A percentile compares a stretch with the other conserved stretches of the same genome.
phyloP scores from a whole-genome alignment of 2,329 filamentous ascomycete genomes.

The Fonsecaea nubica region DNA sequence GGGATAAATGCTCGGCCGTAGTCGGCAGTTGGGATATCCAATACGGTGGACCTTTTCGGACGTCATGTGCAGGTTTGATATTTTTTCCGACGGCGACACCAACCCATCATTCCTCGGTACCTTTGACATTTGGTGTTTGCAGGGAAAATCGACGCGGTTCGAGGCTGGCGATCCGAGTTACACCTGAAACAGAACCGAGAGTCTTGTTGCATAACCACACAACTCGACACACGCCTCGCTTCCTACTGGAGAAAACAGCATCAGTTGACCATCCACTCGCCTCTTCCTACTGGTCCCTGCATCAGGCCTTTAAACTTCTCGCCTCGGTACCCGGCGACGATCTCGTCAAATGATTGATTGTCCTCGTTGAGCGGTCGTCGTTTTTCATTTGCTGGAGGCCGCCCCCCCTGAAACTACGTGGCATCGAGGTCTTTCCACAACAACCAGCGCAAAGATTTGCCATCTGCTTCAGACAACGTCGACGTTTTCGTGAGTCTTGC shows the following conservation, averaged over 20 bases:
- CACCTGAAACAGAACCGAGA: not conserved
- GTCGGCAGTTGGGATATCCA: not conserved
- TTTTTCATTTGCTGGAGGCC: not conserved
- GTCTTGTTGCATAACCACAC: not conserved
- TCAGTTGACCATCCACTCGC: not conserved
- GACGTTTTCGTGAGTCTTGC: not conserved
- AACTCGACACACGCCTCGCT: not conserved
- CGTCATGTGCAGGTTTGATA: not conserved
- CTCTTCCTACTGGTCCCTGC: constrained; percentile 1
- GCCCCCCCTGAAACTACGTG: not conserved
- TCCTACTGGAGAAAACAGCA: not conserved
- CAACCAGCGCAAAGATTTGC: not conserved
- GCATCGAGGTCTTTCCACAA: constrained; percentile 4
- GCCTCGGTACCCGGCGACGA: not conserved
- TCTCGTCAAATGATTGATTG: not conserved
- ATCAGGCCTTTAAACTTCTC: not conserved
- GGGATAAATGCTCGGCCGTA: not conserved
- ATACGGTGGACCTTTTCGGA: not conserved
- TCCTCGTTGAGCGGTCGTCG: not conserved
- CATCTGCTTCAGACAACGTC: constrained; percentile 3
- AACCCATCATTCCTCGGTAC: not conserved
- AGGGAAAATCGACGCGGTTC: not conserved
- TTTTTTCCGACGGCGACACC: not conserved
- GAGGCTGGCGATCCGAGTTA: not conserved
- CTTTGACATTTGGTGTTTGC: not conserved